Evolutionary conservation across 441 rosid species (phyloP).

Genomic region (Populus hybrid): DNA sequence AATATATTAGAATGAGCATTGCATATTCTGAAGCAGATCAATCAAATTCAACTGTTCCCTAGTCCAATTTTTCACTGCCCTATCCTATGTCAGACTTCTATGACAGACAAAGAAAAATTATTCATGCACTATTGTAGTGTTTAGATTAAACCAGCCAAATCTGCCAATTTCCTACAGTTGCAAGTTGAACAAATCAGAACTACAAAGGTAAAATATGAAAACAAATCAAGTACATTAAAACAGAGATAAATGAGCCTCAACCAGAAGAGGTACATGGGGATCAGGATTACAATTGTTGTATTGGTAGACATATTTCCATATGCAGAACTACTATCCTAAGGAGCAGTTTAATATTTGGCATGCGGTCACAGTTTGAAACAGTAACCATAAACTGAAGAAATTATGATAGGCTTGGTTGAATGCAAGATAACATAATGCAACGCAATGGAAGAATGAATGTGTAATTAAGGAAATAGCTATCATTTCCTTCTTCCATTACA

Average conservation of each 20-base stretch:
- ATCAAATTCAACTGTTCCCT: conserved; percentile 4
- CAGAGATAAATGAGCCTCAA: neutral
- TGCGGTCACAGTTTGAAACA: neutral
- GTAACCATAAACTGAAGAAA: neutral
- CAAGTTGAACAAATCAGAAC: neutral
- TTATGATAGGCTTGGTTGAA: neutral
- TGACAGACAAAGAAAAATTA: neutral
- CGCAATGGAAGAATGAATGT: neutral
- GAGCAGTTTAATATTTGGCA: neutral
- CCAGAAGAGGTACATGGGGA: neutral
- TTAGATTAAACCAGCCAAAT: neutral
- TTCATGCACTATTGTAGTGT: neutral
- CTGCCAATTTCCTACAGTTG: neutral
- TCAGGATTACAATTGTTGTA: neutral
- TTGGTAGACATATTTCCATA: neutral
- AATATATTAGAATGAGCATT: conserved; percentile 12
- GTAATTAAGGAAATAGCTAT: neutral
- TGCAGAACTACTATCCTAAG: neutral
- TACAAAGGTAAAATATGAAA: neutral
- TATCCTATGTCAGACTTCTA: conserved; percentile 5
- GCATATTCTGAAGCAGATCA: conserved; percentile 1
- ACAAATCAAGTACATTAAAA: neutral
- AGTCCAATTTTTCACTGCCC: neutral
- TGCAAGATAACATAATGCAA: neutral
- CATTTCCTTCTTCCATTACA: neutral